phyloP scores from a whole-genome alignment of 768 basidiomycete genomes.

The Austroboletus eburneus region DNA sequence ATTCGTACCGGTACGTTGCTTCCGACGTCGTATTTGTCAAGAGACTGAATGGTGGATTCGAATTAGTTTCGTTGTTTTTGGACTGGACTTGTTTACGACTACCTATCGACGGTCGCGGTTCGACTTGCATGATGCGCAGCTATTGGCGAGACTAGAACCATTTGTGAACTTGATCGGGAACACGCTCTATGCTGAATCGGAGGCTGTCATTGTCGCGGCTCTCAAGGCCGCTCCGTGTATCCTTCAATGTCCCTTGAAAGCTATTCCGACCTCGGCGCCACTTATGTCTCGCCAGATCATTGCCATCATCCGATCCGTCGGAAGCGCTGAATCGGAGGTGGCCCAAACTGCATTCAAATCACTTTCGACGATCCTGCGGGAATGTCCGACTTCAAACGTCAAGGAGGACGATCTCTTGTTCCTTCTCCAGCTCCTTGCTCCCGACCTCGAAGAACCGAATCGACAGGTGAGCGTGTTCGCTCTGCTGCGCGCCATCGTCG shows the following conservation, averaged over 20 bases:
- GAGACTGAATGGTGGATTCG: neutral
- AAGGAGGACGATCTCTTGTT: constrained; percentile 88
- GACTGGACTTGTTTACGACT: constrained; percentile 86
- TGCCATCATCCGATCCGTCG: constrained; percentile 73
- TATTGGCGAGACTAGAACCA: constrained; percentile 79
- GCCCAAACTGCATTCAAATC: constrained; percentile 87
- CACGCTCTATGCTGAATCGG: constrained; percentile 80
- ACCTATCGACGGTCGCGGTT: constrained; percentile 84
- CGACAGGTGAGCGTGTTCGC: constrained; percentile 85
- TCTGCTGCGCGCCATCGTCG: constrained; percentile 85
- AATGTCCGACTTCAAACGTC: constrained; percentile 73
- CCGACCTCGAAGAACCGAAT: constrained; percentile 86
- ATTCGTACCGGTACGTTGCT: constrained; percentile 77
- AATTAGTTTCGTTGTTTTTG: constrained; percentile 81
- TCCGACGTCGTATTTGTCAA: neutral
- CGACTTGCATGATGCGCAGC: constrained; percentile 70
- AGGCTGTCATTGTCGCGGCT: constrained; percentile 68
- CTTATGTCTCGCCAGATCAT: constrained; percentile 83
- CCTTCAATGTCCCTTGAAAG: constrained; percentile 77
- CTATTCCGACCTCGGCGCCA: constrained; percentile 69
- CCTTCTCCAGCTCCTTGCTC: constrained; percentile 78
- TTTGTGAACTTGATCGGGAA: constrained; percentile 88
- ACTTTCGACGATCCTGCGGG: constrained; percentile 85
- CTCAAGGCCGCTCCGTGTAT: constrained; percentile 80
- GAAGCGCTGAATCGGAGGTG: constrained; percentile 85